These are phyloP conservation scores for Aspergillaceae sp. DNA, from an alignment of 2,329 filamentous ascomycete species.

Conservation along the genomic window DNA sequence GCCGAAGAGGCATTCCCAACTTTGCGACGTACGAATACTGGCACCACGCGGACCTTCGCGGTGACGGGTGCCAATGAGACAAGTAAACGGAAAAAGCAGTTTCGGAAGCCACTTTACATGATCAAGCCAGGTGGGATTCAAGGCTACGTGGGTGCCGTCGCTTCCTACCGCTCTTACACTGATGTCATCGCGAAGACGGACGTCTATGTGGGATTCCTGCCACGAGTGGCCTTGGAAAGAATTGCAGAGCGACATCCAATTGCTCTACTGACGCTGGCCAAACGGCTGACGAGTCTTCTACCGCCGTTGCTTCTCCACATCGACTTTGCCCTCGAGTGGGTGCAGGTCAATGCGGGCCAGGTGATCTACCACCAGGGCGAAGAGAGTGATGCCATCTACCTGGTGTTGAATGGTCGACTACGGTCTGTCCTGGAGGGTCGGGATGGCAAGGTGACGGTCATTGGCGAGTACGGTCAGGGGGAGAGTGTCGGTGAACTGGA, in stretches of 20 bases:
- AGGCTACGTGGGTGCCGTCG: conserved; percentile 88
- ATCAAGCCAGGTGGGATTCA: conserved; percentile 92
- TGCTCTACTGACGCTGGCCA: conserved; percentile 89
- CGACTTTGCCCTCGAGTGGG: conserved; percentile 96
- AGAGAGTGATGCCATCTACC: conserved; percentile 96
- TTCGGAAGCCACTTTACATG: conserved; percentile 68
- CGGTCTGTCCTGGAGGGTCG: conserved; percentile 74
- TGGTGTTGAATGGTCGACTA: conserved; percentile 87
- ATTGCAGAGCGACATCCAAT: conserved; percentile 91
- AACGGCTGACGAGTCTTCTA: conserved; percentile 79
- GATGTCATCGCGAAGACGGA: conserved; percentile 97
- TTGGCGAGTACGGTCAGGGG: conserved; percentile 90
- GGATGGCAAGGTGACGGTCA: conserved; percentile 72
- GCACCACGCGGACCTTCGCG: conserved; percentile 22
- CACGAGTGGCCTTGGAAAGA: conserved; percentile 72
- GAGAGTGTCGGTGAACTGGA: conserved; percentile 97
- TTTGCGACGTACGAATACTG: conserved; percentile 38
- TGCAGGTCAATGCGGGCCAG: conserved; percentile 90
- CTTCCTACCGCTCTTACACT: conserved; percentile 90
- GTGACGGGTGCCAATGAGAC: conserved; percentile 19
- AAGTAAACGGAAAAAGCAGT: conserved; percentile 30
- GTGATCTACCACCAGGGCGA: conserved; percentile 90
- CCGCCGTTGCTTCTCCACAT: conserved; percentile 90
- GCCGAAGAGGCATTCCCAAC: conserved; percentile 37
- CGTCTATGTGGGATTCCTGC: conserved; percentile 93